These are phyloP conservation scores for Carex sylvatica DNA, from an alignment of 202 grass and related monocot species.

Conservation along the genomic window DNA sequence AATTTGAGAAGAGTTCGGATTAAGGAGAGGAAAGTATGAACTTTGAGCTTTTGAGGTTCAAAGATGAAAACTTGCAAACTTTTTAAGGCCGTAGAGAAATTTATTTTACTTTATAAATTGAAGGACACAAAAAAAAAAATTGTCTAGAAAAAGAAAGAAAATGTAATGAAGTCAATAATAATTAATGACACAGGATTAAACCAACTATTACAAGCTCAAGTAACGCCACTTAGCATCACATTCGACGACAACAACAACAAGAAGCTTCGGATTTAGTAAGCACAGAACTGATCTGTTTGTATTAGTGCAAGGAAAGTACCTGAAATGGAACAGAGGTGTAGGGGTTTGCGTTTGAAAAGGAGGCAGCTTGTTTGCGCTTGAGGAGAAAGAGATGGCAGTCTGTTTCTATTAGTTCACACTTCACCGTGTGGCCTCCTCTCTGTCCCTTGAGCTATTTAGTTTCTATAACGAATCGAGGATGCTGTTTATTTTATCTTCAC, in stretches of 20 bases:
- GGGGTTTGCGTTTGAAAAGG: neutral
- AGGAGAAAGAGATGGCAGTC: neutral
- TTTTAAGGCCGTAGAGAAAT: neutral
- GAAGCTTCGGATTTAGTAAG: neutral
- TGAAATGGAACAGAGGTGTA: neutral
- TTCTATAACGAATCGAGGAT: neutral
- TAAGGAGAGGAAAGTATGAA: neutral
- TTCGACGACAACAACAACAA: neutral
- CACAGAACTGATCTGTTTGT: neutral
- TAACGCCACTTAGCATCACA: neutral
- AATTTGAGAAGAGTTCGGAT: neutral
- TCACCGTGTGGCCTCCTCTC: neutral
- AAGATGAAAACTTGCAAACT: neutral
- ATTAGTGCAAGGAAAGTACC: neutral
- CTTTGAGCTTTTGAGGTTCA: neutral
- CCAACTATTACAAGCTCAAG: neutral
- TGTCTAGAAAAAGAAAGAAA: neutral
- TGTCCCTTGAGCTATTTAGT: neutral
- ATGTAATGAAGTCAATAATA: neutral
- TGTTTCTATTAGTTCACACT: too few species aligned
- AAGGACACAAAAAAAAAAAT: neutral
- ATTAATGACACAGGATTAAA: neutral
- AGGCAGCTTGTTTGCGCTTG: neutral
- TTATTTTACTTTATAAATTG: neutral
- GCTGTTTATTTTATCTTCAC: neutral